A percentile compares a stretch with the other conserved stretches of the same genome.
These are phyloP conservation scores for Aspergillus caelatus DNA, from an alignment of 2,329 filamentous ascomycete genomes.

Conservation along the genomic window DNA sequence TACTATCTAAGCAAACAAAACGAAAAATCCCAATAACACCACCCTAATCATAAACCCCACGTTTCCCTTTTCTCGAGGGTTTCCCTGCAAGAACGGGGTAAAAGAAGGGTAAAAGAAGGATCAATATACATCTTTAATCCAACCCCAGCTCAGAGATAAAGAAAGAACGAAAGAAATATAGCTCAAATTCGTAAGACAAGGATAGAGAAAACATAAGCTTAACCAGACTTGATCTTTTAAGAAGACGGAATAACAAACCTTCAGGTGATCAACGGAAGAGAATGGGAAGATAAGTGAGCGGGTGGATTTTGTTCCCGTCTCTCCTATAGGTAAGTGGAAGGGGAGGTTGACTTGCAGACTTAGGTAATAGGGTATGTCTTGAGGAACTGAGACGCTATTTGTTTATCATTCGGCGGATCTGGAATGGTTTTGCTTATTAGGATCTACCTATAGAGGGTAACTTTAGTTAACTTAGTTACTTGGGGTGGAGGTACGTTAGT, in stretches of 20 bases:
- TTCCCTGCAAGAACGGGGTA: no score
- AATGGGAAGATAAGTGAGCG: constrained; percentile 1
- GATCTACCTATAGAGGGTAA: neutral
- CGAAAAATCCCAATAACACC: neutral
- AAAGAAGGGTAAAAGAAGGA: no score
- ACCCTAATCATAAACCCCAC: neutral
- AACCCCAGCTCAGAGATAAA: neutral
- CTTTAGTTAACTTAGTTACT: neutral
- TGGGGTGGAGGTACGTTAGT: neutral
- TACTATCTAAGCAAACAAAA: neutral
- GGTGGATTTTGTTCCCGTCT: neutral
- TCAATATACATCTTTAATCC: neutral
- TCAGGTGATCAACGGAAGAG: neutral
- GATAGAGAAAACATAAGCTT: neutral
- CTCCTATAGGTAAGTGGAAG: neutral
- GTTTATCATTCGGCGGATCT: neutral
- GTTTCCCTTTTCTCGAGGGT: neutral
- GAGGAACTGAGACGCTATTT: neutral
- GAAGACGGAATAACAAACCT: neutral
- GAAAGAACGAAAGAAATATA: neutral
- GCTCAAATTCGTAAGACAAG: neutral
- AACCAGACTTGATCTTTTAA: neutral
- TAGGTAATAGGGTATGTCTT: neutral
- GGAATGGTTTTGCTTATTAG: neutral
- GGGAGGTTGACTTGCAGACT: neutral